Percentiles rank a stretch among this genome's conserved stretches.
These are phyloP conservation scores for Fragaria vesca DNA, from an alignment of 306 rosid species.

Conservation along the genomic window DNA sequence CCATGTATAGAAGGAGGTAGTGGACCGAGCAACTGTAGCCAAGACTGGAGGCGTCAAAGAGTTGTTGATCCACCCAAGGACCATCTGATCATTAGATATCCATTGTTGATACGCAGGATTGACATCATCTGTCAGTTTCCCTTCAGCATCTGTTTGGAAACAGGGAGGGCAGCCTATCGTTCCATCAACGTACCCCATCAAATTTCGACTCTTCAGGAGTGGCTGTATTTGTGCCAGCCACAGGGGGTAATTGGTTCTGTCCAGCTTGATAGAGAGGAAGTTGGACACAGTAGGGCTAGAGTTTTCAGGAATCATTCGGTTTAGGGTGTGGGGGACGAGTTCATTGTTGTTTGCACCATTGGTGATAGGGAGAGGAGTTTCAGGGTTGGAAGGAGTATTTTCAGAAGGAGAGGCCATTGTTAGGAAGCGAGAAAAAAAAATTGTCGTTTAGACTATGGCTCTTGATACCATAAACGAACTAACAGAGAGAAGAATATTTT, in stretches of 20 bases:
- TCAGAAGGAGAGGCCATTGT: too few species aligned
- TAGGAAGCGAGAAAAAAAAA: too few species aligned
- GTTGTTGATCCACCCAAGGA: background rate
- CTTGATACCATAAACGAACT: too few species aligned
- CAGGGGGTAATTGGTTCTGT: background rate
- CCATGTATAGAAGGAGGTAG: background rate
- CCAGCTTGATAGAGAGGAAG: background rate
- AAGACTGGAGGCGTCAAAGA: background rate
- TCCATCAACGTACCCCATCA: background rate
- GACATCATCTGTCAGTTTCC: background rate
- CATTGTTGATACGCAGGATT: background rate
- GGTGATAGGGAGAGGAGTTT: too few species aligned
- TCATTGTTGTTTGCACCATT: too few species aligned
- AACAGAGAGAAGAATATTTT: too few species aligned
- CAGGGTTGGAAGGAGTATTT: too few species aligned
- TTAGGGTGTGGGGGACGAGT: too few species aligned
- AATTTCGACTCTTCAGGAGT: background rate
- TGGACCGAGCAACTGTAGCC: background rate
- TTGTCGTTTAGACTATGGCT: too few species aligned
- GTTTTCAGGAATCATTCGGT: too few species aligned
- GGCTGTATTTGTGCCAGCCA: background rate
- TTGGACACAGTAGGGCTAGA: background rate
- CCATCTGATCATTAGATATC: background rate
- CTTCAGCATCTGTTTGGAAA: background rate
- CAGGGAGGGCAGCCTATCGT: background rate